Conservation (phyloP, 2,329 filamentous ascomycete species). For the Colletotrichum sp. region DNA sequence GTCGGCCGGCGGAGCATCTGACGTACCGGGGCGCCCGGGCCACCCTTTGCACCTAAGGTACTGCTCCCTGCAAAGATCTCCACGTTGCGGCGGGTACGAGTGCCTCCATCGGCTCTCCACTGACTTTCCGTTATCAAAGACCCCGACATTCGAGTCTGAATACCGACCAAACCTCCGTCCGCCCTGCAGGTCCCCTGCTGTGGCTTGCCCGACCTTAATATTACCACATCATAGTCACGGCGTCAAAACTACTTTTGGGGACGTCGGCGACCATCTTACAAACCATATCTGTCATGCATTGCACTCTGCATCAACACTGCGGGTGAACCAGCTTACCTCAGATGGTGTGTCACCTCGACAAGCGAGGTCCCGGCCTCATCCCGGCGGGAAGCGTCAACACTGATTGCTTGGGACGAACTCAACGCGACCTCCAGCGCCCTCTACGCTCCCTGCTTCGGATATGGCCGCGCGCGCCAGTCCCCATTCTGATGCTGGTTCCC, state of each 20-base stretch:
- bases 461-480: neutral
- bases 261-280: neutral
- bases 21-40: slow-evolving; percentile 7
- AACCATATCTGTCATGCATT: slow-evolving; percentile 10
- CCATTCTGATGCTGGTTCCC: neutral
- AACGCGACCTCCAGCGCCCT: neutral
- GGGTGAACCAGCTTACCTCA: slow-evolving; percentile 14
- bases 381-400: neutral
- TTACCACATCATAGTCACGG: neutral
- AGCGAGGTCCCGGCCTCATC: neutral
- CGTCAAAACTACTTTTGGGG: neutral
- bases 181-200: neutral
- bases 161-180: neutral
- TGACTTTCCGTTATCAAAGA: neutral
- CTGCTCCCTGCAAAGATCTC: neutral
- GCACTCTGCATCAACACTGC: neutral
- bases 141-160: neutral
- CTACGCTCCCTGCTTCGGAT: neutral
- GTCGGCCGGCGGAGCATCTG: slow-evolving; percentile 14
- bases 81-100: neutral
- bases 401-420: neutral
- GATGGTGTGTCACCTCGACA: neutral
- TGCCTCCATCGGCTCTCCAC: neutral
- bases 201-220: neutral
- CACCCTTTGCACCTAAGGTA: neutral